Base-by-base conservation (phyloP, 2,329 filamentous ascomycete species). In the Clonostachys sp. region DNA sequence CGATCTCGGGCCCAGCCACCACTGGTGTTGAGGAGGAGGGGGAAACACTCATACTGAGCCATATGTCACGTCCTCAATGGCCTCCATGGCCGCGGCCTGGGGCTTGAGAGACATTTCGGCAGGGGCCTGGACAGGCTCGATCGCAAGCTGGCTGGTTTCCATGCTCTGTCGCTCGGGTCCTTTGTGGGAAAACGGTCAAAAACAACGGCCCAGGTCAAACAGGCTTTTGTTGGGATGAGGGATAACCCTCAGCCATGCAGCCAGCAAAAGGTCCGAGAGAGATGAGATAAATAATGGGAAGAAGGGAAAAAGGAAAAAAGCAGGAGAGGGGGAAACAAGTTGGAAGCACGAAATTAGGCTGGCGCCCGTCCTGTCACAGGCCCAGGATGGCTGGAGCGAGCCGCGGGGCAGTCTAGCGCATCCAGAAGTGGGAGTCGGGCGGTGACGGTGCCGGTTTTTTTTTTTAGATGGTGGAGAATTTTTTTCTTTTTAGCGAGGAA, bases 21-120 rank as follows among this genome's bases (percentile, higher is more conserved):
- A 4, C 24, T 30, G 24, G 40, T 6, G 14, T 17, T 33, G 20
- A 12, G 16, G 17, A 16, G 14, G n/a, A n/a, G 20, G 12, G 14
- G 34, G 6, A 4, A n/a, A 35, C 24, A 44, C 47, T 45, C 84
- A 65, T 68, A 91, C 82, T 50, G 92, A 96, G 63, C 94, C 94
- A 65, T 90, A 97, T 12, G 86, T 62, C 48, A 99, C 81, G 61
- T 97, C 91, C 66, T 96, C 91, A 39, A 92, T 60, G 6, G 89
- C 89, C 59, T 94, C 86, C 56, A 74, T 67, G 10, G 70, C 64
- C 33, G 73, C 71, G 7, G 72, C 68, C 53, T 64, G 72, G 45
- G 61, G 55, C 45, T 58, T 61, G 38, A 64, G 49, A 16, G 58
- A 52, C 38, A 68, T 49, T n/a, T 56, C 54, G 35, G 60, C 45